Conservation (phyloP, 2,329 filamentous ascomycete species). For the Fusarium sulawesiense region DNA sequence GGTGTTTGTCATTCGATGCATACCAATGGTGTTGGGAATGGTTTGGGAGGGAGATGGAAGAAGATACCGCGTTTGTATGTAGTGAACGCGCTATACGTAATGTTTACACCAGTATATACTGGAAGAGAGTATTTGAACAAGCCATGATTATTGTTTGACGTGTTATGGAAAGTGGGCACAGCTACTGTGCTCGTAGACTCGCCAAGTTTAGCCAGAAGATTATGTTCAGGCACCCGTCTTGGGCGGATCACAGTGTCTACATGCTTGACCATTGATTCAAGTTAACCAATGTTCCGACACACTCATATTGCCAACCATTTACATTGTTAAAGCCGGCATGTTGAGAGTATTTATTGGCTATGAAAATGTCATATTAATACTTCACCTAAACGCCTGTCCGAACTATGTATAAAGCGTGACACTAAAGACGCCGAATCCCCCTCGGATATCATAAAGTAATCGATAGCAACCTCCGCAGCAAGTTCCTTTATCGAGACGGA, state of each 20-base stretch:
- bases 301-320: not conserved
- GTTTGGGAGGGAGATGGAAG: conserved; percentile 25
- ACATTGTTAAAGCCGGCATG: not conserved
- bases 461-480: not conserved
- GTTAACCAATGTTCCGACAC: not conserved
- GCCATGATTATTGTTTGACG: conserved; percentile 3
- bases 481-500: conserved; percentile 56
- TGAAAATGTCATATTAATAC: not conserved
- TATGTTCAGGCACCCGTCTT: not conserved
- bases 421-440: not conserved
- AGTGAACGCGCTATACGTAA: conserved; percentile 51
- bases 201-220: not conserved
- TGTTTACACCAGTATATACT: conserved; percentile 51
- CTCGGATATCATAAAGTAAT: conserved; percentile 8
- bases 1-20: conserved; percentile 37
- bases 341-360: not conserved
- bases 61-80: conserved; percentile 38
- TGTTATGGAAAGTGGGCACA: not conserved
- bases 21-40: conserved; percentile 42
- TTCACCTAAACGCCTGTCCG: not conserved
- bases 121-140: conserved; percentile 37
- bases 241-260: not conserved
- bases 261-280: not conserved
- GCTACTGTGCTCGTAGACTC: not conserved
- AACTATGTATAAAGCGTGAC: not conserved